Conservation (phyloP, 2,329 filamentous ascomycete genomes). For the Cucurbitaria berberidis region DNA sequence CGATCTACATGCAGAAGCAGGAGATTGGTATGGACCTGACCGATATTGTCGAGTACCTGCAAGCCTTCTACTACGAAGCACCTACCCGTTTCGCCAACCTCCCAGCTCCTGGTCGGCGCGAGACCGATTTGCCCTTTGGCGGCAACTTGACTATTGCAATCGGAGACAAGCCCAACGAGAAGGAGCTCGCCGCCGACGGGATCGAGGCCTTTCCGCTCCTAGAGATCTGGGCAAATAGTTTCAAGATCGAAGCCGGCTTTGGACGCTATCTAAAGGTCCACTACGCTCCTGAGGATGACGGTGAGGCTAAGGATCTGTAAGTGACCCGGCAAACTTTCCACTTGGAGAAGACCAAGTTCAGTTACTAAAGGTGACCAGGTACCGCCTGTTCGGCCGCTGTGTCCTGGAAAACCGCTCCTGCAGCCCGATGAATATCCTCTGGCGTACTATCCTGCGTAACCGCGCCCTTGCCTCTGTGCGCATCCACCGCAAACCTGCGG, state of each 20-base stretch:
- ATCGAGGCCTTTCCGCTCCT: slow-evolving; percentile 33
- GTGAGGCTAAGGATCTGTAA: slow-evolving; percentile 42
- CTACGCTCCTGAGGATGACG: slow-evolving; percentile 28
- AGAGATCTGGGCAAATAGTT: slow-evolving; percentile 37
- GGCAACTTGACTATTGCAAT: slow-evolving; percentile 41
- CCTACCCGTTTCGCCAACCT: slow-evolving; percentile 6
- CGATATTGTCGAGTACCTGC: slow-evolving; percentile 24
- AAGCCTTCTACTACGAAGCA: slow-evolving; percentile 27
- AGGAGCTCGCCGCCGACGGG: slow-evolving; percentile 17
- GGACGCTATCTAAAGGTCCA: slow-evolving; percentile 29
- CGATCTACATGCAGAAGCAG: slow-evolving; percentile 28
- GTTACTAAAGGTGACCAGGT: slow-evolving; percentile 19
- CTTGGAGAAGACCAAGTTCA: background rate
- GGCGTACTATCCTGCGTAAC: slow-evolving; percentile 31
- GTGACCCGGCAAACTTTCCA: slow-evolving; percentile 1
- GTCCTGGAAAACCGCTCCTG: slow-evolving; percentile 29
- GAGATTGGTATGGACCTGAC: slow-evolving; percentile 38
- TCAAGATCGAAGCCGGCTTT: slow-evolving; percentile 37
- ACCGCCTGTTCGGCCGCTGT: slow-evolving; percentile 38
- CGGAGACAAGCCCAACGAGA: slow-evolving; percentile 12
- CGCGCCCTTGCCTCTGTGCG: slow-evolving; percentile 26
- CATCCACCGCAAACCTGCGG: slow-evolving; percentile 23
- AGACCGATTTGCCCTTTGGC: slow-evolving; percentile 23
- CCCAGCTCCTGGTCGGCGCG: background rate
- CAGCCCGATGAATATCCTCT: slow-evolving; percentile 27